Base-by-base conservation (phyloP, 345 rosid species). In the Zanthoxylum bungeanum region DNA sequence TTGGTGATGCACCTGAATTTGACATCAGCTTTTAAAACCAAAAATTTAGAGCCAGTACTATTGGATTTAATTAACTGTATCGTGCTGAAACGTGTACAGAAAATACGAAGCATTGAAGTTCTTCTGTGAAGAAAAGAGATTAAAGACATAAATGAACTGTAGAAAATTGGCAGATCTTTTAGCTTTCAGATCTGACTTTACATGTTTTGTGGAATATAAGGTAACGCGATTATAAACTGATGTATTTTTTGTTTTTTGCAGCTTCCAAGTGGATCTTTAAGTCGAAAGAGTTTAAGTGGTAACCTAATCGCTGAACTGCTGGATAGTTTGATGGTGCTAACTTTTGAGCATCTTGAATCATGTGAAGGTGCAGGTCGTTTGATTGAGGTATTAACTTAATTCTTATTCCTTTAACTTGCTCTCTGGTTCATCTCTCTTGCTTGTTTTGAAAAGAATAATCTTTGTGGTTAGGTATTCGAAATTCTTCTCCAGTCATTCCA, bases 321-420 rank as follows among this genome's bases (percentile, higher is more conserved):
- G 66, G 98, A 94, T 80, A 79, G 82, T 60, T 75, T 94, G 79
- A 85, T 94, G 92, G 89, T 90, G 66, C 72, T 68, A 79, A 78
- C 82, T 47, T 90, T 90, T 73, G 94, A 90, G 79, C 88, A 94
- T 85, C 92, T 94, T 73, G 93, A 94, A 84, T 73, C 79, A 44
- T 88, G 95, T 80, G 81, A 89, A 78, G 74, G 44, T 25, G 72
- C 73, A 50, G 84, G 88, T 60, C 91, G 93, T 52, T 76, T 91
- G 77, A 66, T 42, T 49, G 85, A 88, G 97, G 98, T 94, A 80
- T 56, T 70, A 34, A 74, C 31, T 55, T n/a, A 31, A 64, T 28
- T 39, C 28, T 50, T 40, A 39, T 58, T 24, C 37, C 11, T 27
- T 74, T 27, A 44, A 57, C 66, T n/a, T 65, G 47, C 52, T 72